Conservation (phyloP, 306 rosid species). For the Dalbergia cochinchinensis region DNA sequence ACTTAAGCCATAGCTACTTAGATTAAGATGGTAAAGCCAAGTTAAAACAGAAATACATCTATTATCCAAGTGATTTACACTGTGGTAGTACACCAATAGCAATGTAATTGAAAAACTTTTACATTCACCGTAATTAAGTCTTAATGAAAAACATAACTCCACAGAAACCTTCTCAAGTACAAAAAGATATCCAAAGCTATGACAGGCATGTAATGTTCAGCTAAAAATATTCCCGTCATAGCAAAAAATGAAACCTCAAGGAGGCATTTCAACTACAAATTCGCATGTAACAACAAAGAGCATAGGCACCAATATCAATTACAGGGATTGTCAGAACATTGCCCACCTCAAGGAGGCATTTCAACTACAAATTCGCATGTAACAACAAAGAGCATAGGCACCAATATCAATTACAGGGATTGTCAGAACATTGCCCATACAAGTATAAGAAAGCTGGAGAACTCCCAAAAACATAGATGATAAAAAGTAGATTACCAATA, state of each 20-base stretch:
- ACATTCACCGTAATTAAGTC: constrained; percentile 17
- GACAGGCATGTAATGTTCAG: constrained; percentile 5
- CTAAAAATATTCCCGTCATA: background rate
- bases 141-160: constrained; percentile 18
- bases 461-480: constrained; percentile 26
- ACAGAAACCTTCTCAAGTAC: constrained; percentile 26
- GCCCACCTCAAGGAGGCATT: constrained; percentile 24
- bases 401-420: constrained; percentile 18
- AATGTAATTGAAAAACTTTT: constrained; percentile 15
- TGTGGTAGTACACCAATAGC: constrained; percentile 11
- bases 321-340: constrained; percentile 3
- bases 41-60: constrained; percentile 25
- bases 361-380: constrained; percentile 25
- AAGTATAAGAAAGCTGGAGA: constrained; percentile 16
- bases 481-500: constrained; percentile 21
- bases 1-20: background rate
- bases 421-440: background rate
- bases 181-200: background rate
- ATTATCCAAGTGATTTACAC: background rate
- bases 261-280: constrained; percentile 33
- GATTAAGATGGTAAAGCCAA: constrained; percentile 24
- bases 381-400: constrained; percentile 6
- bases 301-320: constrained; percentile 7
- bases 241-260: background rate
- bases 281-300: constrained; percentile 17